Evolutionary conservation across 306 rosid genomes (phyloP).

Genomic region (Ormosia semicastrata): DNA sequence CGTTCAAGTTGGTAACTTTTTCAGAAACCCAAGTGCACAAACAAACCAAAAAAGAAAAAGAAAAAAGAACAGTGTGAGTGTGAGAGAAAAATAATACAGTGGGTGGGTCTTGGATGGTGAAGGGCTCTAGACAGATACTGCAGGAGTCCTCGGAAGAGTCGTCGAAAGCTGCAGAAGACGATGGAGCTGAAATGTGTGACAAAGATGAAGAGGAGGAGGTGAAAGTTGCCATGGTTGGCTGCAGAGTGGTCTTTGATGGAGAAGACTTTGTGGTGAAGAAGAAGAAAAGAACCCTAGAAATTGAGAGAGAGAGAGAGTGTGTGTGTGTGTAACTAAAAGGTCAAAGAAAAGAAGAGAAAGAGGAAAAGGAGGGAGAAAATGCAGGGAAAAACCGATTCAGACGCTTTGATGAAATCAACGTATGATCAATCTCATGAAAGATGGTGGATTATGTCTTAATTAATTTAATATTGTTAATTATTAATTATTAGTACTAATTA

Average conservation of each 20-base stretch:
- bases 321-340: constrained; percentile 4
- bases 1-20: neutral
- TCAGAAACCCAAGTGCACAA: constrained; percentile 25
- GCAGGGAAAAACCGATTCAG: constrained; percentile 61
- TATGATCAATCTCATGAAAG: neutral
- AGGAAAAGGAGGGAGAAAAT: constrained; percentile 36
- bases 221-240: constrained; percentile 43
- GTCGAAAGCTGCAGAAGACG: constrained; percentile 39
- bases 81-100: constrained; percentile 45
- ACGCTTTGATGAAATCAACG: constrained; percentile 65
- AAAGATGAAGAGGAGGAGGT: constrained; percentile 37
- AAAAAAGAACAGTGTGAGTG: neutral
- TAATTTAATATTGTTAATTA: neutral
- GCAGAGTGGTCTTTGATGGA: neutral
- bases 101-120: constrained; percentile 65
- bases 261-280: constrained; percentile 19
- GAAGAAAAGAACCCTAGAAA: constrained; percentile 52
- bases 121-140: constrained; percentile 84
- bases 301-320: constrained; percentile 4
- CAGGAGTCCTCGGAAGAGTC: constrained; percentile 72
- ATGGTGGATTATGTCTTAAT: neutral
- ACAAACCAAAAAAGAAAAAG: neutral
- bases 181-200: constrained; percentile 33
- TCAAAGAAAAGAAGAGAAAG: constrained; percentile 38
- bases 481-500: neutral